These are phyloP conservation scores for Sclerotinia sclerotiorum DNA, from an alignment of 2,329 filamentous ascomycete genomes.

Conservation along the genomic window DNA sequence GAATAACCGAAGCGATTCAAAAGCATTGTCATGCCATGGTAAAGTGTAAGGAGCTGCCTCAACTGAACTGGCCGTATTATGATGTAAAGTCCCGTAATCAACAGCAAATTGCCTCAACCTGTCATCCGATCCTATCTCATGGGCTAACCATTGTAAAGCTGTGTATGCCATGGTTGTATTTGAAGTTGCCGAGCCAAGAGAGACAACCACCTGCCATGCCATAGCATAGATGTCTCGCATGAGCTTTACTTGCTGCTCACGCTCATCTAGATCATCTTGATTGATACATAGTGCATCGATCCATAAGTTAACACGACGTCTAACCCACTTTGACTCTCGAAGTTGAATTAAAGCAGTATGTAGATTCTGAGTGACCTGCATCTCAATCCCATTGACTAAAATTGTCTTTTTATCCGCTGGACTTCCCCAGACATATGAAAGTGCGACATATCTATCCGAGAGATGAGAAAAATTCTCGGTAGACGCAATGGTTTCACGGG, in stretches of 20 bases:
- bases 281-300: slow-evolving; percentile 27
- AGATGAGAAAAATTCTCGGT: not conserved
- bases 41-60: slow-evolving; percentile 13
- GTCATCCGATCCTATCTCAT: slow-evolving; percentile 4
- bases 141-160: slow-evolving; percentile 9
- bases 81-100: slow-evolving; percentile 10
- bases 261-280: slow-evolving; percentile 24
- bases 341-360: slow-evolving; percentile 3
- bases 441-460: slow-evolving; percentile 16
- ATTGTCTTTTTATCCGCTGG: slow-evolving; percentile 10
- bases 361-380: slow-evolving; percentile 13
- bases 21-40: slow-evolving; percentile 13
- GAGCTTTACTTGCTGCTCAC: slow-evolving; percentile 22
- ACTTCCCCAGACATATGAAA: slow-evolving; percentile 20
- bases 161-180: slow-evolving; percentile 4
- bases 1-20: slow-evolving; percentile 5
- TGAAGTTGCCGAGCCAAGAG: not conserved
- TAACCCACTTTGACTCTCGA: slow-evolving; percentile 8
- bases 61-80: not conserved
- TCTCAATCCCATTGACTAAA: slow-evolving; percentile 12
- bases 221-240: slow-evolving; percentile 24
- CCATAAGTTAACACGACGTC: slow-evolving; percentile 19
- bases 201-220: slow-evolving; percentile 19
- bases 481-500: too few relatives aligned
- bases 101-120: slow-evolving; percentile 18